These are phyloP conservation scores for Phytophthora europaea DNA, from an alignment of 352 stramenopile genomes.

Conservation along the genomic window DNA sequence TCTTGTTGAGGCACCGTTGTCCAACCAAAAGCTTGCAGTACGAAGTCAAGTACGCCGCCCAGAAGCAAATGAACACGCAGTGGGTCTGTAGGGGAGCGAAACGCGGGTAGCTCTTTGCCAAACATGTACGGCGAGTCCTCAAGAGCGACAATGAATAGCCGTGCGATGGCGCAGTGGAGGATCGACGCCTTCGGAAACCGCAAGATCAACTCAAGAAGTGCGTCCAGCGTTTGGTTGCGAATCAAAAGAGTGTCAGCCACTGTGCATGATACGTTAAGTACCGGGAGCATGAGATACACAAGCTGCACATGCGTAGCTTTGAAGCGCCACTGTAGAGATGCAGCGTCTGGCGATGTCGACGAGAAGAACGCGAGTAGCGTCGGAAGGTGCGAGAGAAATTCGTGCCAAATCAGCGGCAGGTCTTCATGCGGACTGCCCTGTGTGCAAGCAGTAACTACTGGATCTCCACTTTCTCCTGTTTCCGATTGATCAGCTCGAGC, in stretches of 20 bases:
- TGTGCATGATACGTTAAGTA: slow-evolving; percentile 78
- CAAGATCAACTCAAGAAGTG: slow-evolving; percentile 91
- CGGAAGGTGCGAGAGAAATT: slow-evolving; percentile 54
- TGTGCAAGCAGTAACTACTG: slow-evolving; percentile 16
- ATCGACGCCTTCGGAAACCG: slow-evolving; percentile 92
- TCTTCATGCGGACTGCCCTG: slow-evolving; percentile 63
- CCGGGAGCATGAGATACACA: slow-evolving; percentile 79
- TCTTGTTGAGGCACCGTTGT: slow-evolving; percentile 12
- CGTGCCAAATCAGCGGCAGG: slow-evolving; percentile 72
- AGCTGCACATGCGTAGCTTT: slow-evolving; percentile 73
- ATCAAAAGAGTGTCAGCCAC: slow-evolving; percentile 62
- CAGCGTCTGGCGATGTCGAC: slow-evolving; percentile 4
- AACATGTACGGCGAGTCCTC: slow-evolving; percentile 87
- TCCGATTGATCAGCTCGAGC: background rate
- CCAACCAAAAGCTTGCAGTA: slow-evolving; percentile 52
- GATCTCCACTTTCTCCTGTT: slow-evolving; percentile 3
- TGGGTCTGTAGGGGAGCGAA: slow-evolving; percentile 59
- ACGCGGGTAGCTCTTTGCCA: slow-evolving; percentile 77
- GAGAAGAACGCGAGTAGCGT: slow-evolving; percentile 53
- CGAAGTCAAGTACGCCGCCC: slow-evolving; percentile 49
- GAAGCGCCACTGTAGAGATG: slow-evolving; percentile 47
- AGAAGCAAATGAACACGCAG: slow-evolving; percentile 69
- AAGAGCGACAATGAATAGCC: slow-evolving; percentile 81
- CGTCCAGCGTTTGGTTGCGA: slow-evolving; percentile 48
- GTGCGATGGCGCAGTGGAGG: slow-evolving; percentile 67